Percentiles rank a stretch among this genome's conserved stretches.
Evolutionary conservation across 225 moss, liverwort and hornwort genomes (phyloP).

Genomic region (Antitrichia curtipendula): DNA sequence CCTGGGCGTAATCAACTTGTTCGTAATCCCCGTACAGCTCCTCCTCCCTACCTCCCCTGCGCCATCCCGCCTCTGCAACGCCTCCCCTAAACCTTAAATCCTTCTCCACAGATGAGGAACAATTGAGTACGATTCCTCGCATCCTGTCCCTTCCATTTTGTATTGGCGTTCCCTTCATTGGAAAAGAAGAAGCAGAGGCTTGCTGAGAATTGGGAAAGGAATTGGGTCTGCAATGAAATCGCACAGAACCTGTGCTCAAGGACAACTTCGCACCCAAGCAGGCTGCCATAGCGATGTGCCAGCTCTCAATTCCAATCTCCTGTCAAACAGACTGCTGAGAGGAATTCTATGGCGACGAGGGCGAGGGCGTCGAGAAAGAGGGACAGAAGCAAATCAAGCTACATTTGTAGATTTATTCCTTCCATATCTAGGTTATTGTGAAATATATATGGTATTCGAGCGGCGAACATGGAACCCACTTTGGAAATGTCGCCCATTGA

Average conservation of each 20-base stretch:
- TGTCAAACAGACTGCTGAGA: background rate
- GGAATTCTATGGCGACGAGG: background rate
- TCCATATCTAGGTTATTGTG: background rate
- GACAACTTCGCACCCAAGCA: background rate
- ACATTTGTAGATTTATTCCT: background rate
- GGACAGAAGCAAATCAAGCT: background rate
- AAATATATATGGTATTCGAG: background rate
- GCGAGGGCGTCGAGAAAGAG: background rate
- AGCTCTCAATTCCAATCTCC: background rate
- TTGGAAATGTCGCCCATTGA: background rate
- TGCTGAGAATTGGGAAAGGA: background rate
- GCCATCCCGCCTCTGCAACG: background rate
- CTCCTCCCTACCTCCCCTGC: slow-evolving; percentile 15
- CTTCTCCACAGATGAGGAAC: background rate
- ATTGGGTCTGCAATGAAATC: background rate
- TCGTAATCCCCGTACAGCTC: slow-evolving; percentile 47
- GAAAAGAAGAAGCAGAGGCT: background rate
- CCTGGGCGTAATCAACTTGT: slow-evolving; percentile 77
- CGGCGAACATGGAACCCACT: background rate
- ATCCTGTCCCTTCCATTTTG: background rate
- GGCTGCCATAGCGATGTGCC: background rate
- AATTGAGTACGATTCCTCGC: background rate
- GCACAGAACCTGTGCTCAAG: background rate
- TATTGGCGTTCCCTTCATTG: background rate
- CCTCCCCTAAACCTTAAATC: background rate